Evolutionary conservation across 2,329 filamentous ascomycete genomes (phyloP).

Genomic region (Magnaporthales sp.): DNA sequence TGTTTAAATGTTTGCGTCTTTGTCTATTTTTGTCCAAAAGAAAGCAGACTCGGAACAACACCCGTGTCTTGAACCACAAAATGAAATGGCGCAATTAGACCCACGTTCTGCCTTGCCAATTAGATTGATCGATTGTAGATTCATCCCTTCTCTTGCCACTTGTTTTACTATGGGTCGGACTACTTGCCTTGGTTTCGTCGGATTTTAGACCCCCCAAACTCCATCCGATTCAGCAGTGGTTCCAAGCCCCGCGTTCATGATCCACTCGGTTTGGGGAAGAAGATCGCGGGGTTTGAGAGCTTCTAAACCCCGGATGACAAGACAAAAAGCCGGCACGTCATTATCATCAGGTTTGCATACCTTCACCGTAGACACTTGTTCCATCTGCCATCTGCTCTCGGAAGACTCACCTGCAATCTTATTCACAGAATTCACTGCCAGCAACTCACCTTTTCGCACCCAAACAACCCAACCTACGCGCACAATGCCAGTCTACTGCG

Average conservation of each 20-base stretch:
- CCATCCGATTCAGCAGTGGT: too few relatives aligned
- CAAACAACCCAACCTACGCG: not conserved
- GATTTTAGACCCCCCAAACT: not conserved
- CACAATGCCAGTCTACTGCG: conserved; percentile 22
- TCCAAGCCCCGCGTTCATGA: not conserved
- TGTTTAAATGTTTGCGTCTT: not conserved
- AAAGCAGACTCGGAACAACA: not conserved
- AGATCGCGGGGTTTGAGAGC: not conserved
- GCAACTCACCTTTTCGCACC: not conserved
- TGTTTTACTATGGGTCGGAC: too few relatives aligned
- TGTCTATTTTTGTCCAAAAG: too few relatives aligned
- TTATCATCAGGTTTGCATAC: not conserved
- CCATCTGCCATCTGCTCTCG: not conserved
- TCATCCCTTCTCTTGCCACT: not conserved
- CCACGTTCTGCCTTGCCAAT: not conserved
- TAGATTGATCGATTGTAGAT: not conserved
- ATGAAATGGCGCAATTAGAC: too few relatives aligned
- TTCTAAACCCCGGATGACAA: not conserved
- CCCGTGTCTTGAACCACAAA: too few relatives aligned
- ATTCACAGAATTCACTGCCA: not conserved
- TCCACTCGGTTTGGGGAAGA: not conserved
- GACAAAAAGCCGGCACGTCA: not conserved
- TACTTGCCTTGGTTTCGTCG: not conserved
- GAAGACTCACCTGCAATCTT: not conserved
- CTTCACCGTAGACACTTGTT: not conserved